These are phyloP conservation scores for Eutrema salsugineum DNA, from an alignment of 441 rosid species.

Conservation along the genomic window DNA sequence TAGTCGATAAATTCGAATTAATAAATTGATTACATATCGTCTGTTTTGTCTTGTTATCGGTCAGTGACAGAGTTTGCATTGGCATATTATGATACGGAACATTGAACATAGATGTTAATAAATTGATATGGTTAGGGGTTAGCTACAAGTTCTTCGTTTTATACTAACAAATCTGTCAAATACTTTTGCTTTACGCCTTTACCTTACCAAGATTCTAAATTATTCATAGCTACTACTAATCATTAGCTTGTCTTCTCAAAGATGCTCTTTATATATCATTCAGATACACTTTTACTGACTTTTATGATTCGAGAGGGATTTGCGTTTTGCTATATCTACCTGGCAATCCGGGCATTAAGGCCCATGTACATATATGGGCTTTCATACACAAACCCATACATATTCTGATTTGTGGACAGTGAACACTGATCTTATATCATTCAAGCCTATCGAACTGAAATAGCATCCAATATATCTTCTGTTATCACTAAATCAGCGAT, in stretches of 20 bases:
- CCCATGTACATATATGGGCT: background rate
- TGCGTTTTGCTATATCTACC: background rate
- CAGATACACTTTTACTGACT: too few relatives aligned
- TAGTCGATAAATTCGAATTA: background rate
- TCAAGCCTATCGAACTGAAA: background rate
- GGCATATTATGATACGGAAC: background rate
- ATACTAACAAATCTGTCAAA: background rate
- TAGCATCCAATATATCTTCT: too few relatives aligned
- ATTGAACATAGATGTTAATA: background rate
- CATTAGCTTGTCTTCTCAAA: constrained; percentile 17
- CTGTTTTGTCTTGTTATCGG: background rate
- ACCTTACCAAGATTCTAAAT: constrained; percentile 13
- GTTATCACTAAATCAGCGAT: too few relatives aligned
- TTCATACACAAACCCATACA: background rate
- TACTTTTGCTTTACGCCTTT: background rate
- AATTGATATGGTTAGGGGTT: background rate
- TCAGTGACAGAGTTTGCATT: background rate
- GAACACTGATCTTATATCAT: background rate
- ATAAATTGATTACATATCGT: background rate
- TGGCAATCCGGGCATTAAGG: background rate
- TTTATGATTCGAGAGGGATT: background rate
- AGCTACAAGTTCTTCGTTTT: background rate
- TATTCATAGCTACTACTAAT: constrained; percentile 6
- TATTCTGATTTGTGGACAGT: background rate
- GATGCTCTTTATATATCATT: constrained; percentile 9